A percentile compares a stretch with the other conserved stretches of the same genome.
phyloP scores from a whole-genome alignment of 1,139 yeast genomes.

The Pichia sp. region DNA sequence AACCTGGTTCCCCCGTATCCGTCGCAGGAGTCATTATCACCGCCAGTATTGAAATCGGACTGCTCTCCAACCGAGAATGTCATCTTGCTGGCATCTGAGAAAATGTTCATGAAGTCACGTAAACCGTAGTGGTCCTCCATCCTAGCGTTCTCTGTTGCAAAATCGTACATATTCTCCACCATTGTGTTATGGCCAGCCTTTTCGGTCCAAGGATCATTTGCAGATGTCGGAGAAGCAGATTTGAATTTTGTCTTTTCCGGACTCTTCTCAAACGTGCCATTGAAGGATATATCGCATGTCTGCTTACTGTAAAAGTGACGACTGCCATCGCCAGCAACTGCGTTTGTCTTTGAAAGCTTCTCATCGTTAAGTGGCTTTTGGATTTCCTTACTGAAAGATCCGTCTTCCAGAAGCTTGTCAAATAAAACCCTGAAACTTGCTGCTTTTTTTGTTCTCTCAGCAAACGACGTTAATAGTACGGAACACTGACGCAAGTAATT shows the following conservation, averaged over 20 bases:
- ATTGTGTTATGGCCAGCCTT: background rate
- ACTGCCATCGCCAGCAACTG: too few species aligned
- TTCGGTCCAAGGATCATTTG: background rate
- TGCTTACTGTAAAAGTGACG: too few species aligned
- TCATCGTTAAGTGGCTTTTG: background rate
- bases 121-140: background rate
- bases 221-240: background rate
- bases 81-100: background rate
- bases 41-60: background rate
- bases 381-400: background rate
- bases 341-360: background rate
- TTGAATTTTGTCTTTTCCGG: too few species aligned
- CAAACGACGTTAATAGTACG: background rate
- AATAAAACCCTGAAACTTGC: background rate
- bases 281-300: too few species aligned
- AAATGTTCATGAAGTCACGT: background rate
- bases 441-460: background rate
- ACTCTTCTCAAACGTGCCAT: too few species aligned
- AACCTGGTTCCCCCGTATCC: too few species aligned
- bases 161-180: background rate
- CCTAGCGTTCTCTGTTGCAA: background rate
- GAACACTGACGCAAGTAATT: background rate
- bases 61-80: background rate
- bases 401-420: background rate
- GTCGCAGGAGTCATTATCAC: background rate